Base-by-base conservation (phyloP, 495 filamentous ascomycete genomes). In the Penicillium canariense region DNA sequence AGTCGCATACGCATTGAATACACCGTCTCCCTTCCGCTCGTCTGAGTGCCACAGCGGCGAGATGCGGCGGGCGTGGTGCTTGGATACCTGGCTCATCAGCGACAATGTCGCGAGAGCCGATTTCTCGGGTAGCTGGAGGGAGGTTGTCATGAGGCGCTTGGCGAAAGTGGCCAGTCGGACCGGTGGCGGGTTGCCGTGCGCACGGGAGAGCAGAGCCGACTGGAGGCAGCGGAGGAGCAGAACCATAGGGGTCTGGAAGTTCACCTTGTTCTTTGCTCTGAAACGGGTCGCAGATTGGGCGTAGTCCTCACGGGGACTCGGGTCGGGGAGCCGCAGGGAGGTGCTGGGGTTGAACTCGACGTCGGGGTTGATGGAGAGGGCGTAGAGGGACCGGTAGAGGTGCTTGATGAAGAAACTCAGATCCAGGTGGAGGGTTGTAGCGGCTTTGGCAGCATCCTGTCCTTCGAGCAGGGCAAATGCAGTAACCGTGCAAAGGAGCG, bases 391-490 rank as follows among this genome's bases (percentile, higher is more conserved):
- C 48, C 84, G 84, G 78, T 96, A 97, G 38, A 97, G 89, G 68
- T 96, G 89, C 28, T 87, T 87, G 65, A 87, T 89, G 81, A 98
- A 98, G 81, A 92, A 96, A 62, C 85, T 87, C 18, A 98, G 82
- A 68, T 98, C 95, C 27, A 98, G 85, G 57, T 90, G 85, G 3
- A 97, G 83, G 8, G 73, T 62, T 15, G 73, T 67, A 53, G 88
- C 86, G 3, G 88, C 85, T 60, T 77, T 80, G 61, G 75, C 75
- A 50, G 72, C 81, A 59, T 94, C 89, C 74, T 98, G 94, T 44
- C 94, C 93, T 58, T 90, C 84, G 44, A 98, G 81, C 1, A 98
- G 83, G 9, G 92, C 89, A 67, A 97, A 97, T 14, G 95, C 95
- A 3, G 94, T 98, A 65, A 90, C 88, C 45, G 90, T 92, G 76